These are phyloP conservation scores for Parsonsia alboflavescens DNA, from an alignment of 257 asterid genomes.

Conservation along the genomic window DNA sequence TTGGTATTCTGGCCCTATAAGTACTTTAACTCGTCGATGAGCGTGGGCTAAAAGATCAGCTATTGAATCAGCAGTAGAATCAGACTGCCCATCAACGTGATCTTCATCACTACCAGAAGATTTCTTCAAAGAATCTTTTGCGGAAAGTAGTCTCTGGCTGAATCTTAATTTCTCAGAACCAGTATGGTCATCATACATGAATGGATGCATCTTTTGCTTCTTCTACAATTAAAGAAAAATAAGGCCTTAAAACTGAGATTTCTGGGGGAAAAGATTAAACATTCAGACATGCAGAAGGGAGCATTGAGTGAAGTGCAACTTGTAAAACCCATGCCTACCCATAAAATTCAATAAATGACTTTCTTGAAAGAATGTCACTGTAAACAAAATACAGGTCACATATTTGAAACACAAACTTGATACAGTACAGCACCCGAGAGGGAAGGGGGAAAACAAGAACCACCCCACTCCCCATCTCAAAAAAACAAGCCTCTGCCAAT, in stretches of 20 bases:
- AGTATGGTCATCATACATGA: conserved; percentile 58
- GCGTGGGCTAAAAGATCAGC: conserved; percentile 2
- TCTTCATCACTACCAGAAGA: conserved; percentile 20
- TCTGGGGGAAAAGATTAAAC: neutral
- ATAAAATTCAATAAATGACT: neutral
- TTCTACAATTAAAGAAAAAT: conserved; percentile 41
- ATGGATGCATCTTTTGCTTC: conserved; percentile 81
- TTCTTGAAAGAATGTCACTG: too few relatives aligned
- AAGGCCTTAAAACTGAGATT: neutral
- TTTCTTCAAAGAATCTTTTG: conserved; percentile 47
- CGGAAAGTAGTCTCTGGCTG: conserved; percentile 61
- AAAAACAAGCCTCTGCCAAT: neutral
- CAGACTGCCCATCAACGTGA: neutral
- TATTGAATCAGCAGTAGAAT: conserved; percentile 5
- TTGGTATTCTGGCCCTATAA: conserved; percentile 11
- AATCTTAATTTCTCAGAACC: conserved; percentile 49
- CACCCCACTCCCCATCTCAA: neutral
- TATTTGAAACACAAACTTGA: neutral
- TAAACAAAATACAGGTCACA: neutral
- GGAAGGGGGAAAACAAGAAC: too few relatives aligned
- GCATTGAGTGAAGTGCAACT: neutral
- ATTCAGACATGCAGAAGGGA: neutral
- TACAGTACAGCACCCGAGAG: neutral
- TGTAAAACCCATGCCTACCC: neutral
- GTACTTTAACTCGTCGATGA: conserved; percentile 7